Evolutionary conservation across 2,329 filamentous ascomycete species (phyloP).

Genomic region (Fusarium sp.): DNA sequence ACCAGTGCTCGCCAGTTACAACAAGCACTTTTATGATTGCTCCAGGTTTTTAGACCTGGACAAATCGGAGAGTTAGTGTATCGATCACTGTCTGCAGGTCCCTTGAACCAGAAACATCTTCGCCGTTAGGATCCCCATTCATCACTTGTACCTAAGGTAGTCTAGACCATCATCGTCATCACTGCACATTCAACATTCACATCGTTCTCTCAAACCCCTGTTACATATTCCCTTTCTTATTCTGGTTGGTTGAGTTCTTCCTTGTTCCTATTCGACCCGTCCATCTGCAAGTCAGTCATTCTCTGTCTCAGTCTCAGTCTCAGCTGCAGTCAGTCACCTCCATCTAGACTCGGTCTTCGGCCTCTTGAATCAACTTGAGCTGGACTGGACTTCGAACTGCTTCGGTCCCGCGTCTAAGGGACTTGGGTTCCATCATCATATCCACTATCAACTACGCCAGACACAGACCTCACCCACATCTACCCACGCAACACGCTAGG

Average conservation of each 20-base stretch:
- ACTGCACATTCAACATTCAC: slow-evolving; percentile 7
- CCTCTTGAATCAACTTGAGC: slow-evolving; percentile 7
- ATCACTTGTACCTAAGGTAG: slow-evolving; percentile 4
- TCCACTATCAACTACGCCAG: slow-evolving; percentile 23
- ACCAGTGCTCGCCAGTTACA: background rate
- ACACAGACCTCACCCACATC: slow-evolving; percentile 3
- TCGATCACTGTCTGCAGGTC: slow-evolving; percentile 31
- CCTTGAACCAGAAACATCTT: slow-evolving; percentile 23
- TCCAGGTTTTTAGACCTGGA: slow-evolving; percentile 14
- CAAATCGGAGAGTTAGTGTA: slow-evolving; percentile 20
- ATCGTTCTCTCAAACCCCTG: background rate
- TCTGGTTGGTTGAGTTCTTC: slow-evolving; percentile 6
- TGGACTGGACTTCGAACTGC: background rate
- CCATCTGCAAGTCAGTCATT: background rate
- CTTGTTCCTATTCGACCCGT: background rate
- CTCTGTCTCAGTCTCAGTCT: slow-evolving; percentile 37
- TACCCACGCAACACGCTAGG: slow-evolving; percentile 15
- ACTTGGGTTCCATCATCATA: slow-evolving; percentile 36
- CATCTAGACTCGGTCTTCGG: background rate
- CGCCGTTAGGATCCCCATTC: slow-evolving; percentile 16
- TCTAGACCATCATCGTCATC: slow-evolving; percentile 23
- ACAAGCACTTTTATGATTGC: slow-evolving; percentile 7
- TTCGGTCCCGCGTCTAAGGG: slow-evolving; percentile 14
- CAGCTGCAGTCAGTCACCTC: background rate
- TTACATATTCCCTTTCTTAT: slow-evolving; percentile 6